Evolutionary conservation across 1,139 yeast genomes (phyloP), one percentile per base, ranked within the genome.

Genomic region (Pichia inconspicua): DNA sequence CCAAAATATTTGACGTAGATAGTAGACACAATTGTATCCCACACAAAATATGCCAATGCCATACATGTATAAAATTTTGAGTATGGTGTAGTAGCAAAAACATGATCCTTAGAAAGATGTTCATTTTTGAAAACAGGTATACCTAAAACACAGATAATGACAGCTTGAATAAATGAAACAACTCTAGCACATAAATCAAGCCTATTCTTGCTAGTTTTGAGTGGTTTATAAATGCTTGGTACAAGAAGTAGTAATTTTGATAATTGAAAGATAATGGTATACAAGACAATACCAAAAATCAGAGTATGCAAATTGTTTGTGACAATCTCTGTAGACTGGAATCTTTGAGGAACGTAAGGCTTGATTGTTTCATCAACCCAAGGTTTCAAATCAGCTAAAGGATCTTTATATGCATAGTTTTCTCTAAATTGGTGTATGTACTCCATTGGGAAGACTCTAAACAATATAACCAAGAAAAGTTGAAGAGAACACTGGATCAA

Each of bases 121-220:
- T 77, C 72, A 58, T 84, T 84, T 55, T 70, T 68, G 68, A 84
- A 80, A 63, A 81, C 69, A 0, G 92, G 92, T 40, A 75, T 59
- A 40, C 82, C 72, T 10, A 79, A 58, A 8, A 63, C 59, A 45
- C 84, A 61, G 43, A 89, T 82, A 40, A 83, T 54, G 4, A 82
- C 50, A 48, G 90, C 77, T 65, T 92, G 97, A 39, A 89, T 74
- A 78, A 84, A 84, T 3, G 97, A 87, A 3, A 89, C 96, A 22
- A 85, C 76, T 65, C 92, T 96, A 57, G 90, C 83, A 63, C 89
- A 95, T 60, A 87, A 87, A 64, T 92, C 90, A 58, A 83, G 64
- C 58, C 71, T 71, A 35, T 76, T 72, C 53, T 78, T 76, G 10
- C 66, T 58, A 10, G 71, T 72, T 66, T 85, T 84, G 45, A 71